Percentiles rank a stretch among this genome's conserved stretches.
phyloP scores from a whole-genome alignment of 1,139 yeast species.

The Kurtzmaniella quercitrusa region DNA sequence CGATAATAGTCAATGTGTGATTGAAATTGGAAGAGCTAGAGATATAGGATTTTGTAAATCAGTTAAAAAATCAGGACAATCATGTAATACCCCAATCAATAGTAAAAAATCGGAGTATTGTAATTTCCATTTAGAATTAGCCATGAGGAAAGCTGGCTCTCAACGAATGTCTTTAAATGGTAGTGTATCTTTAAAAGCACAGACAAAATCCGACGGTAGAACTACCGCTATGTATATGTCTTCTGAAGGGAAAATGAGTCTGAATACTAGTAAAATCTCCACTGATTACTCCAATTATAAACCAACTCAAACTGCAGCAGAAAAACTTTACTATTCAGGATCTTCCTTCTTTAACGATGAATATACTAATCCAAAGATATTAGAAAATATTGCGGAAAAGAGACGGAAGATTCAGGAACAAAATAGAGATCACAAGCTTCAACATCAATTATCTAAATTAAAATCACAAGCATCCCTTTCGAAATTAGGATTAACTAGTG shows the following conservation, averaged over 20 bases:
- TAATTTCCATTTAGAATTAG: slow-evolving; percentile 64
- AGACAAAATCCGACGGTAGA: slow-evolving; percentile 11
- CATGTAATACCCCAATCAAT: slow-evolving; percentile 62
- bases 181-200: slow-evolving; percentile 42
- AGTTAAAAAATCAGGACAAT: slow-evolving; percentile 37
- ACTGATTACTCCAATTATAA: slow-evolving; percentile 7
- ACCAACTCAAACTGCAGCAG: slow-evolving; percentile 8
- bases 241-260: slow-evolving; percentile 21
- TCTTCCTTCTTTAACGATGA: slow-evolving; percentile 45
- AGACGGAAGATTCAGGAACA: slow-evolving; percentile 29
- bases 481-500: slow-evolving; percentile 13
- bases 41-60: slow-evolving; percentile 70
- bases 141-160: slow-evolving; percentile 49
- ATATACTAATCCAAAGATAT: slow-evolving; percentile 44
- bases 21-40: slow-evolving; percentile 72
- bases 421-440: slow-evolving; percentile 31
- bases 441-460: slow-evolving; percentile 21
- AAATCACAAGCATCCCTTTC: slow-evolving; percentile 16
- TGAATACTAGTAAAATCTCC: slow-evolving; percentile 18
- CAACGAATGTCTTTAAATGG: slow-evolving; percentile 75
- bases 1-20: slow-evolving; percentile 45
- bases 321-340: slow-evolving; percentile 21
- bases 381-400: slow-evolving; percentile 31
- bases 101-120: slow-evolving; percentile 52
- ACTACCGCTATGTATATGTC: slow-evolving; percentile 22